A percentile compares a stretch with the other conserved stretches of the same genome.
Evolutionary conservation across 2,329 filamentous ascomycete genomes (phyloP).

Genomic region (Fragosphaeria purpurea): DNA sequence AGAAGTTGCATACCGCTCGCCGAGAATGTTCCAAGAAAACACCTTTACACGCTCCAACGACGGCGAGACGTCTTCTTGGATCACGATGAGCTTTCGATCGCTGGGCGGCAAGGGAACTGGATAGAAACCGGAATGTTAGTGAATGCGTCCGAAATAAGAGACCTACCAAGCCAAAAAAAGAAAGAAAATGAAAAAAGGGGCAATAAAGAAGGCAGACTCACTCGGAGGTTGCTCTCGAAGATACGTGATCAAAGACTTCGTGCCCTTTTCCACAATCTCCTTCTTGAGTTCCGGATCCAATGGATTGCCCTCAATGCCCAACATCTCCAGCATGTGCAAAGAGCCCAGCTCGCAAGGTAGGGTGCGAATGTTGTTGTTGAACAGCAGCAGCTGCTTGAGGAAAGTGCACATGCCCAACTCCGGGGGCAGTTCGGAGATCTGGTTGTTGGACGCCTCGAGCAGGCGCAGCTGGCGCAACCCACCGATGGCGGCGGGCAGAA

Average conservation of each 20-base stretch:
- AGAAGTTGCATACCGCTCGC: conserved; percentile 82
- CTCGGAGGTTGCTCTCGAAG: conserved; percentile 77
- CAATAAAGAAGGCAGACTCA: conserved; percentile 35
- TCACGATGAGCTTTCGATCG: conserved; percentile 67
- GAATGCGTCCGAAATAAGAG: background rate
- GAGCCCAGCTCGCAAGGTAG: conserved; percentile 83
- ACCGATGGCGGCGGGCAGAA: conserved; percentile 72
- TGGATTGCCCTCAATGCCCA: conserved; percentile 89
- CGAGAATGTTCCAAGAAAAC: conserved; percentile 91
- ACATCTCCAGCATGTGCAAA: conserved; percentile 74
- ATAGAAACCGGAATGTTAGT: background rate
- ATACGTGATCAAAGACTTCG: conserved; percentile 70
- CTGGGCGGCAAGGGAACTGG: conserved; percentile 68
- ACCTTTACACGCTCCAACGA: conserved; percentile 66
- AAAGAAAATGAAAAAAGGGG: background rate
- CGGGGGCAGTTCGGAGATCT: conserved; percentile 68
- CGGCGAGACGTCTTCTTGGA: conserved; percentile 55
- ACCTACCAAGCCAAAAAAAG: background rate
- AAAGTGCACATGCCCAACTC: conserved; percentile 97
- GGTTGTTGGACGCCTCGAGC: conserved; percentile 83
- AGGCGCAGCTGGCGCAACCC: conserved; percentile 70
- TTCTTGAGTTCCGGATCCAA: conserved; percentile 66
- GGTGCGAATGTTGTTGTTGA: conserved; percentile 78
- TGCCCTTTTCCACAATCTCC: conserved; percentile 78
- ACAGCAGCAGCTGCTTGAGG: conserved; percentile 73